A percentile compares a stretch with the other conserved stretches of the same genome.
These are phyloP conservation scores for Aspergillus homomorphus DNA, from an alignment of 495 filamentous ascomycete genomes.

Conservation along the genomic window DNA sequence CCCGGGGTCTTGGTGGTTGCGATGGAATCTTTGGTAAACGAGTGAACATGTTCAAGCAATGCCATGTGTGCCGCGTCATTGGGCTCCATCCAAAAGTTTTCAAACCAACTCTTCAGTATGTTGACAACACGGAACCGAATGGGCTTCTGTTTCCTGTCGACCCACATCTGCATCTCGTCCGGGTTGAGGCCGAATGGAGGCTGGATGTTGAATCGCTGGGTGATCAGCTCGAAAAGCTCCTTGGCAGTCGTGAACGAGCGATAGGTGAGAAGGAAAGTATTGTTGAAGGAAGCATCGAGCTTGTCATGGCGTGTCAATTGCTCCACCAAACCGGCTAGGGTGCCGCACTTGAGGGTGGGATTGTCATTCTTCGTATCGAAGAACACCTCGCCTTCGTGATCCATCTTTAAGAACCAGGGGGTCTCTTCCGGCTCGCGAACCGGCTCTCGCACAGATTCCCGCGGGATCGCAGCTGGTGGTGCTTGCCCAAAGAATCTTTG, in stretches of 20 bases:
- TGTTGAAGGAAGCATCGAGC: conserved; percentile 92
- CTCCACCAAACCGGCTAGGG: conserved; percentile 86
- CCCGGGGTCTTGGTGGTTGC: conserved; percentile 90
- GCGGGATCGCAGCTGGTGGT: conserved; percentile 50
- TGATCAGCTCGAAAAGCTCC: conserved; percentile 90
- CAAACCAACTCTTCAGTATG: conserved; percentile 96
- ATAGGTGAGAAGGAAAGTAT: conserved; percentile 95
- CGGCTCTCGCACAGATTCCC: conserved; percentile 45
- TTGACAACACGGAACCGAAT: conserved; percentile 96
- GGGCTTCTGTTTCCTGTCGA: conserved; percentile 89
- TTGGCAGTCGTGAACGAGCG: conserved; percentile 87
- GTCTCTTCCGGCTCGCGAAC: conserved; percentile 64
- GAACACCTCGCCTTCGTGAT: conserved; percentile 84
- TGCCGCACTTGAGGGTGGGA: conserved; percentile 80
- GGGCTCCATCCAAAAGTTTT: conserved; percentile 97
- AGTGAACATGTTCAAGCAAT: conserved; percentile 81
- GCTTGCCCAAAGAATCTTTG: conserved; percentile 88
- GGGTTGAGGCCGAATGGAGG: conserved; percentile 79
- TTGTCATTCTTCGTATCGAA: conserved; percentile 76
- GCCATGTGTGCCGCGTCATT: conserved; percentile 77
- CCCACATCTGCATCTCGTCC: conserved; percentile 80
- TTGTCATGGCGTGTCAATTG: conserved; percentile 94
- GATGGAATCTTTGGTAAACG: conserved; percentile 87
- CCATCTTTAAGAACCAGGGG: conserved; percentile 80
- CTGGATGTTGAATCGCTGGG: conserved; percentile 86